A percentile compares a stretch with the other conserved stretches of the same genome.
Conservation (phyloP, 2,329 filamentous ascomycete genomes). For the Pseudogymnoascus sp. region DNA sequence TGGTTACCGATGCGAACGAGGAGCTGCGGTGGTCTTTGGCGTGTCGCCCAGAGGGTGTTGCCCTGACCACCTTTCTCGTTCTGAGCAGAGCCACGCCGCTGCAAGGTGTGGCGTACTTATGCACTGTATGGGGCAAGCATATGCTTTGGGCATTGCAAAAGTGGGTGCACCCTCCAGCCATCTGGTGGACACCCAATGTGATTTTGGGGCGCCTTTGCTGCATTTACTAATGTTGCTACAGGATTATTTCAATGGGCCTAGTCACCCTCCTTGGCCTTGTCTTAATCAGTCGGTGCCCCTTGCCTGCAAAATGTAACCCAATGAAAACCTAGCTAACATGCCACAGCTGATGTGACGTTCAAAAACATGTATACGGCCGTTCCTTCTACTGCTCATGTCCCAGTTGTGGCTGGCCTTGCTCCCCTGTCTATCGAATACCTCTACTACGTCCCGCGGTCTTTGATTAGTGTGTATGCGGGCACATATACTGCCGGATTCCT, state of each 20-base stretch:
- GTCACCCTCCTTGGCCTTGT: not conserved
- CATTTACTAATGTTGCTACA: not conserved
- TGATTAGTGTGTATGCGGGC: not conserved
- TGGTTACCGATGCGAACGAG: constrained; percentile 1
- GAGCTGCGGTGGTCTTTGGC: constrained; percentile 8
- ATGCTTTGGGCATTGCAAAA: constrained; percentile 1
- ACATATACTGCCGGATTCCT: not conserved
- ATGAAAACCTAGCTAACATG: not conserved
- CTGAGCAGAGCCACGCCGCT: constrained; percentile 4
- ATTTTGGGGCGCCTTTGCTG: not conserved
- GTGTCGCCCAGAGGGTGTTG: constrained; percentile 1
- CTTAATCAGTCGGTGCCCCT: constrained; percentile 2
- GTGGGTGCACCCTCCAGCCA: not conserved
- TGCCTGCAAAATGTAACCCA: not conserved
- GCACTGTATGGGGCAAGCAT: not conserved
- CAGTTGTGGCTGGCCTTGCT: not conserved
- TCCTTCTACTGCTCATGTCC: not conserved
- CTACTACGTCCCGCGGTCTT: not conserved
- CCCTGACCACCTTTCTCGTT: constrained; percentile 1
- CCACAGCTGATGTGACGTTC: constrained; percentile 4
- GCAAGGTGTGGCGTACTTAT: constrained; percentile 7
- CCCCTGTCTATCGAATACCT: not conserved
- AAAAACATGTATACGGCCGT: constrained; percentile 1
- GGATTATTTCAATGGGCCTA: not conserved
- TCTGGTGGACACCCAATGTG: not conserved